phyloP scores from a whole-genome alignment of 768 basidiomycete genomes.

The Lactifluus rugatus region DNA sequence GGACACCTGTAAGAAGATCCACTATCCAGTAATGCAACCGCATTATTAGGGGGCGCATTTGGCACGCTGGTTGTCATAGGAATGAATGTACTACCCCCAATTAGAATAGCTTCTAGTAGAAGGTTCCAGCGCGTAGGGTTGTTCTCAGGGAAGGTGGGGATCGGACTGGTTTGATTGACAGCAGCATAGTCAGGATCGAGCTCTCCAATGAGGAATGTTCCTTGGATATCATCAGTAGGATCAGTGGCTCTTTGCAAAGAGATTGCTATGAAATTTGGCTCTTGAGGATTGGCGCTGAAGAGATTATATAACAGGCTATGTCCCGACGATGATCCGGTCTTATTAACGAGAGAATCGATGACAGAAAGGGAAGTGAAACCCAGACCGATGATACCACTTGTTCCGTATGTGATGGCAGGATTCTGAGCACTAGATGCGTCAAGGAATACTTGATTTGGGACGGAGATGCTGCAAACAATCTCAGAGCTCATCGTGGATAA shows the following conservation, averaged over 20 bases:
- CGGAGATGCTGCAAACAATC: conserved; percentile 38
- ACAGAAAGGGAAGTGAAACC: conserved; percentile 71
- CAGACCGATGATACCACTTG: conserved; percentile 62
- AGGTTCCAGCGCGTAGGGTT: conserved; percentile 67
- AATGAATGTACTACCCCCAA: conserved; percentile 37
- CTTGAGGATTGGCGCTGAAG: conserved; percentile 53
- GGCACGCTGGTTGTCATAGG: conserved; percentile 45
- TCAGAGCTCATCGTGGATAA: neutral
- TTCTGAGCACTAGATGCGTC: conserved; percentile 57
- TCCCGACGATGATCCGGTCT: conserved; percentile 48
- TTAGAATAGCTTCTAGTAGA: conserved; percentile 61
- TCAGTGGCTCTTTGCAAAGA: conserved; percentile 55
- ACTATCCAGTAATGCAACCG: conserved; percentile 69
- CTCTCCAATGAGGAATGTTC: conserved; percentile 70
- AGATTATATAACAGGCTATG: conserved; percentile 67
- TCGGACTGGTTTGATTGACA: conserved; percentile 45
- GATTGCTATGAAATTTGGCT: conserved; percentile 78
- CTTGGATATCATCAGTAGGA: conserved; percentile 44
- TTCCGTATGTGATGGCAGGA: conserved; percentile 63
- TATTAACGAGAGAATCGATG: conserved; percentile 53
- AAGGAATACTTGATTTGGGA: conserved; percentile 63
- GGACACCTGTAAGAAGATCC: conserved; percentile 74
- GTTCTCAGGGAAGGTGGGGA: conserved; percentile 64
- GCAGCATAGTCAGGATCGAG: conserved; percentile 51
- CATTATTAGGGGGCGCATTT: conserved; percentile 55